Percentiles rank a stretch among this genome's conserved stretches.
These are phyloP conservation scores for Polytrichum formosum DNA, from an alignment of 225 moss, liverwort and hornwort genomes.

Conservation along the genomic window DNA sequence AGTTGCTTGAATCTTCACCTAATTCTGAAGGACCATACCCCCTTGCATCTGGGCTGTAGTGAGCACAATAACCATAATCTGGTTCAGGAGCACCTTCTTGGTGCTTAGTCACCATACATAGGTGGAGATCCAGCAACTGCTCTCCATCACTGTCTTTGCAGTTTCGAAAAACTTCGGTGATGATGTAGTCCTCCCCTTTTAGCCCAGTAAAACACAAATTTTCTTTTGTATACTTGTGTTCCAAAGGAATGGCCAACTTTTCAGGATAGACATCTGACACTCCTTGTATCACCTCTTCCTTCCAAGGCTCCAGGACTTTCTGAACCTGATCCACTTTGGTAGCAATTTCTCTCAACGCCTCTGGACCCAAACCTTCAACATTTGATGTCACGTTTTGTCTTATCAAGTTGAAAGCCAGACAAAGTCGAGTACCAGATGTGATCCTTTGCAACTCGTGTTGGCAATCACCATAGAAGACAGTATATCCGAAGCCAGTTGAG, in stretches of 20 bases:
- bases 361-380: background rate
- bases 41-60: background rate
- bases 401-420: slow-evolving; percentile 23
- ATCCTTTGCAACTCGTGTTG: slow-evolving; percentile 15
- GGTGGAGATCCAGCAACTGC: slow-evolving; percentile 18
- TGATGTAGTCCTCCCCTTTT: slow-evolving; percentile 13
- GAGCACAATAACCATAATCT: background rate
- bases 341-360: slow-evolving; percentile 10
- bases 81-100: background rate
- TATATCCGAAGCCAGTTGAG: slow-evolving; percentile 8
- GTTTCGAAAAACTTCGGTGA: slow-evolving; percentile 10
- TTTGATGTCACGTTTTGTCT: slow-evolving; percentile 9
- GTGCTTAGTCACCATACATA: slow-evolving; percentile 19
- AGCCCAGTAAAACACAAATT: slow-evolving; percentile 16
- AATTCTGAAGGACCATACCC: slow-evolving; percentile 1
- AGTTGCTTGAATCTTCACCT: slow-evolving; percentile 1
- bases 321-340: slow-evolving; percentile 1
- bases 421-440: slow-evolving; percentile 4
- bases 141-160: slow-evolving; percentile 1
- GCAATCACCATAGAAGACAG: slow-evolving; percentile 18
- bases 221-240: slow-evolving; percentile 15
- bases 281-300: slow-evolving; percentile 8
- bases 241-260: slow-evolving; percentile 19
- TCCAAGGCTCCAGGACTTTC: slow-evolving; percentile 22
- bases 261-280: background rate